Conservation (phyloP, 345 rosid genomes). For the thale cress (Arabidopsis thaliana) region TAIR10.1 NC_003074.8:20181001-20181500, state of each 20-base stretch:
- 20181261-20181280: conserved; percentile 63
- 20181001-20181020: conserved; percentile 14
- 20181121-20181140: conserved; percentile 75
- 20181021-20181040: conserved; percentile 29
- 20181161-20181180: conserved; percentile 74
- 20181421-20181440: conserved; percentile 43
- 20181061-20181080: conserved; percentile 69
- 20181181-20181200: conserved; percentile 59
- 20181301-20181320: not conserved
- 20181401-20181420: conserved; percentile 48
- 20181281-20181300: conserved; percentile 58
- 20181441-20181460: conserved; percentile 44
- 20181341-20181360: conserved; percentile 29
- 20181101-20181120: conserved; percentile 58
- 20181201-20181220: conserved; percentile 83
- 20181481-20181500: conserved; percentile 56
- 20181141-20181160: conserved; percentile 75
- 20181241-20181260: conserved; percentile 72
- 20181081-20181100: conserved; percentile 65
- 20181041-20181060: conserved; percentile 47
- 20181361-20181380: conserved; percentile 66
- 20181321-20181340: not conserved
- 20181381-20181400: conserved; percentile 53
- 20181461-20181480: conserved; percentile 73
- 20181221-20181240: conserved; percentile 64